Percentiles rank a stretch among this genome's conserved stretches.
phyloP scores from a whole-genome alignment of 176 grass and related monocot genomes.

The Paspalum vaginatum region DNA sequence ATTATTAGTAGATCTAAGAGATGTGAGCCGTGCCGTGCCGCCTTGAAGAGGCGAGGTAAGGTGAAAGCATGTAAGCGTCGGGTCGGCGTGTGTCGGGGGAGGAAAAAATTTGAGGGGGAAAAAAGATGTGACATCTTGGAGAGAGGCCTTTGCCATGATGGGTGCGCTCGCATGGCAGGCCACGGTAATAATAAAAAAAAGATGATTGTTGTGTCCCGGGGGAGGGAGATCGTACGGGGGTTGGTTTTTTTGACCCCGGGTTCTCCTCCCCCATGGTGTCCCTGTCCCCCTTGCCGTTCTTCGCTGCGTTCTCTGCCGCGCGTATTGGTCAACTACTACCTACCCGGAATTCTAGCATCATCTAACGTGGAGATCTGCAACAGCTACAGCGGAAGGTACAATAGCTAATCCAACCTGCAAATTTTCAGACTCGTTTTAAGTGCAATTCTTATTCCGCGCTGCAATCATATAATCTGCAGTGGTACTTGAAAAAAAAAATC shows the following conservation, averaged over 20 bases:
- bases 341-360: too few species aligned
- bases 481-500: too few species aligned
- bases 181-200: conserved; percentile 48
- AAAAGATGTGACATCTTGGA: conserved; percentile 21
- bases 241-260: conserved; percentile 46
- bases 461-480: not conserved
- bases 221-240: conserved; percentile 69
- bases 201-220: conserved; percentile 29
- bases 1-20: conserved; percentile 61
- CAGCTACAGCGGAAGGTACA: conserved; percentile 23
- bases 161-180: conserved; percentile 87
- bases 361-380: not conserved
- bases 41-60: conserved; percentile 49
- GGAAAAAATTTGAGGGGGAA: not conserved
- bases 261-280: conserved; percentile 50
- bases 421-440: not conserved
- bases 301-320: not conserved
- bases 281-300: not conserved
- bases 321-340: not conserved
- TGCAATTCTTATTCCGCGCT: not conserved
- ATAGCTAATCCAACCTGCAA: not conserved
- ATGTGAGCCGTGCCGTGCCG: conserved; percentile 6
- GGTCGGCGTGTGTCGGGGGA: not conserved
- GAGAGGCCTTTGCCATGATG: conserved; percentile 71
- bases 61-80: conserved; percentile 26